Percentiles rank a stretch among this genome's conserved stretches.
Conservation (phyloP, 495 filamentous ascomycete genomes). For the Penicillium subrubescens region DNA sequence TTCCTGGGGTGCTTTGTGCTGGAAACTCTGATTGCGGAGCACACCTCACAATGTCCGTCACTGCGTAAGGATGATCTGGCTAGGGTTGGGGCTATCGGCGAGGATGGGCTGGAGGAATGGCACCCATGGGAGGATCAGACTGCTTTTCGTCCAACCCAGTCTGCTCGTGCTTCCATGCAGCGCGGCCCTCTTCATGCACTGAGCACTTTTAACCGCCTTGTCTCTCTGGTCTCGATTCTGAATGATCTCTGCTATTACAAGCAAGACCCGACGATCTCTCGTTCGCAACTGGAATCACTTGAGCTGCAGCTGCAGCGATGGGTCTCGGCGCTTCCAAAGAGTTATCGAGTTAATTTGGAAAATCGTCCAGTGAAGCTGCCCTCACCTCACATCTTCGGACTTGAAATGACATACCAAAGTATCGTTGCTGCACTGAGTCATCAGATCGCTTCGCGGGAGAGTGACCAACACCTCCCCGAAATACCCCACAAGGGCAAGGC, state of each 20-base stretch:
- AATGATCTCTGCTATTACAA: slow-evolving; percentile 41
- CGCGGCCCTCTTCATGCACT: slow-evolving; percentile 57
- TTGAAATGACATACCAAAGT: slow-evolving; percentile 45
- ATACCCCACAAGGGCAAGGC: slow-evolving; percentile 29
- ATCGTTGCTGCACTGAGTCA: slow-evolving; percentile 32
- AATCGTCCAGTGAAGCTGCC: slow-evolving; percentile 26
- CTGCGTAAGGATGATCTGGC: slow-evolving; percentile 51
- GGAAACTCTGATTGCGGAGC: slow-evolving; percentile 61
- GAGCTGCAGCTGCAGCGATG: slow-evolving; percentile 43
- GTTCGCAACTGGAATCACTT: slow-evolving; percentile 37
- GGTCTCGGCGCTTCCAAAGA: slow-evolving; percentile 36
- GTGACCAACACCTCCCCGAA: slow-evolving; percentile 27
- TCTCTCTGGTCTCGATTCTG: slow-evolving; percentile 48
- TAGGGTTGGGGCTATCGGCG: slow-evolving; percentile 47
- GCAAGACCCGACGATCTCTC: slow-evolving; percentile 29
- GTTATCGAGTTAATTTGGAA: slow-evolving; percentile 39
- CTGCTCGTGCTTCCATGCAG: slow-evolving; percentile 41
- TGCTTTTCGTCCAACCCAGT: slow-evolving; percentile 30
- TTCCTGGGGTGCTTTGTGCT: slow-evolving; percentile 65
- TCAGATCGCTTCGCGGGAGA: slow-evolving; percentile 33
- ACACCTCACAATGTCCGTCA: slow-evolving; percentile 53
- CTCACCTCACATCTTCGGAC: slow-evolving; percentile 43
- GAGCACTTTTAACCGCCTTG: slow-evolving; percentile 62
- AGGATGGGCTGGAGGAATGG: slow-evolving; percentile 73
- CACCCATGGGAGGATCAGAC: slow-evolving; percentile 62